A percentile compares a stretch with the other conserved stretches of the same genome.
Conservation (phyloP, 2,329 filamentous ascomycete genomes). For the Dactylellina drechsleri region DNA sequence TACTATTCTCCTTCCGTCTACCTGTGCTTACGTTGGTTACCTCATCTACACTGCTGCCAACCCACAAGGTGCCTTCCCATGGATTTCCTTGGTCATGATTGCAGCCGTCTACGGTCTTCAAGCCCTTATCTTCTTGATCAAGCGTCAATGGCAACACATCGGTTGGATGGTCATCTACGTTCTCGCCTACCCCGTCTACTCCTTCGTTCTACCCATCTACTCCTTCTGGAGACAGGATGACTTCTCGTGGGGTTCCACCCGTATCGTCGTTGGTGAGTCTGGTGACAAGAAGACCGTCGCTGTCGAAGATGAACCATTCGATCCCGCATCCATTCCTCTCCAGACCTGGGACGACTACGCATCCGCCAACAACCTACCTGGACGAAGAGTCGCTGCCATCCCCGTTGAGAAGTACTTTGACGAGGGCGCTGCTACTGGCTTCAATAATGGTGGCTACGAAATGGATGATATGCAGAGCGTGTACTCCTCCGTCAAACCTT, state of each 20-base stretch:
- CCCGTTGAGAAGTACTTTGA: slow-evolving; percentile 76
- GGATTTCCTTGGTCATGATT: slow-evolving; percentile 88
- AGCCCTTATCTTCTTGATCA: slow-evolving; percentile 93
- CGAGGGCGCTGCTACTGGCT: slow-evolving; percentile 67
- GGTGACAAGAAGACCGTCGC: slow-evolving; percentile 90
- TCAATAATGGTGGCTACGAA: slow-evolving; percentile 70
- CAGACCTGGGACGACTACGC: slow-evolving; percentile 99
- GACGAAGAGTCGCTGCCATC: slow-evolving; percentile 76
- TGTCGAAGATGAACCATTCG: slow-evolving; percentile 83
- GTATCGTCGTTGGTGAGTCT: slow-evolving; percentile 94
- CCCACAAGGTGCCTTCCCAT: slow-evolving; percentile 77
- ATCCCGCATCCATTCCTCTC: slow-evolving; percentile 90
- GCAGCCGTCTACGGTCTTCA: slow-evolving; percentile 94
- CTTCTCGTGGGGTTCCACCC: slow-evolving; percentile 98
- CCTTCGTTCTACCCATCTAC: slow-evolving; percentile 88
- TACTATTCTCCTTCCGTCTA: slow-evolving; percentile 90
- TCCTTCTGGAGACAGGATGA: slow-evolving; percentile 99
- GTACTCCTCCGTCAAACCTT: slow-evolving; percentile 88
- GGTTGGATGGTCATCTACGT: slow-evolving; percentile 99
- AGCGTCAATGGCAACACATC: slow-evolving; percentile 97
- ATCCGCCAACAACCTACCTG: slow-evolving; percentile 83
- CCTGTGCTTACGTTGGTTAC: slow-evolving; percentile 85
- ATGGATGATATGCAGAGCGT: slow-evolving; percentile 98
- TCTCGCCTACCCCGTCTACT: slow-evolving; percentile 93
- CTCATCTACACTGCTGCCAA: slow-evolving; percentile 82